Conservation (phyloP, 2,329 filamentous ascomycete genomes). For the Scytalidium lignicola region DNA sequence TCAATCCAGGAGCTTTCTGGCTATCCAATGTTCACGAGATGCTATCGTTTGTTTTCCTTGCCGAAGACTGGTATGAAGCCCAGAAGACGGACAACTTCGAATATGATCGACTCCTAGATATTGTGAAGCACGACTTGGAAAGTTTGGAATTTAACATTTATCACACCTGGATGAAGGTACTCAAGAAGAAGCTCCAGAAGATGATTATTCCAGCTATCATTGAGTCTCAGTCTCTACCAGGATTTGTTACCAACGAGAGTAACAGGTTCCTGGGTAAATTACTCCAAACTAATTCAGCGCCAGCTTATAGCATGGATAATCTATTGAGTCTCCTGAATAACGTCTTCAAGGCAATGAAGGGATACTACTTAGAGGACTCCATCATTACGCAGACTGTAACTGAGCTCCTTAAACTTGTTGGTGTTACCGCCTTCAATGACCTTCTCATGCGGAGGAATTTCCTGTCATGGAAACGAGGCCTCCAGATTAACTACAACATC, state of each 20-base stretch:
- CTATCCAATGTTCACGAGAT: constrained; percentile 99
- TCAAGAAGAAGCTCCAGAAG: constrained; percentile 99
- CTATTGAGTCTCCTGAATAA: constrained; percentile 92
- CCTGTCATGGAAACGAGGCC: constrained; percentile 96
- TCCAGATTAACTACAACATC: constrained; percentile 99
- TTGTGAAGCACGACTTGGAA: constrained; percentile 98
- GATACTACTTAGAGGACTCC: constrained; percentile 92
- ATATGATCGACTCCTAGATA: constrained; percentile 94
- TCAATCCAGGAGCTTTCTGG: constrained; percentile 98
- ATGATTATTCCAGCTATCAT: constrained; percentile 99
- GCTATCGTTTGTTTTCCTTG: constrained; percentile 98
- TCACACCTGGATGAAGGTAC: constrained; percentile 99
- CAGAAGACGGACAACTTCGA: constrained; percentile 99
- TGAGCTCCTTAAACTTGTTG: constrained; percentile 85
- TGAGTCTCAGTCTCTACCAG: constrained; percentile 94
- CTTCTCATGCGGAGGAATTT: constrained; percentile 97
- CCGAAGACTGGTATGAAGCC: constrained; percentile 98
- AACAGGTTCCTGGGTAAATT: constrained; percentile 98
- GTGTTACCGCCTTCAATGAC: constrained; percentile 97
- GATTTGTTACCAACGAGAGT: constrained; percentile 97
- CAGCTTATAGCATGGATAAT: constrained; percentile 99
- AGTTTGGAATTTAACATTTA: constrained; percentile 99
- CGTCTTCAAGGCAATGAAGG: constrained; percentile 98
- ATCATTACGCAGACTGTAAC: constrained; percentile 96
- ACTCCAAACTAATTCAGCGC: constrained; percentile 79